These are phyloP conservation scores for Asterochloris sp. DNA, from an alignment of 139 green algal genomes.

Conservation along the genomic window DNA sequence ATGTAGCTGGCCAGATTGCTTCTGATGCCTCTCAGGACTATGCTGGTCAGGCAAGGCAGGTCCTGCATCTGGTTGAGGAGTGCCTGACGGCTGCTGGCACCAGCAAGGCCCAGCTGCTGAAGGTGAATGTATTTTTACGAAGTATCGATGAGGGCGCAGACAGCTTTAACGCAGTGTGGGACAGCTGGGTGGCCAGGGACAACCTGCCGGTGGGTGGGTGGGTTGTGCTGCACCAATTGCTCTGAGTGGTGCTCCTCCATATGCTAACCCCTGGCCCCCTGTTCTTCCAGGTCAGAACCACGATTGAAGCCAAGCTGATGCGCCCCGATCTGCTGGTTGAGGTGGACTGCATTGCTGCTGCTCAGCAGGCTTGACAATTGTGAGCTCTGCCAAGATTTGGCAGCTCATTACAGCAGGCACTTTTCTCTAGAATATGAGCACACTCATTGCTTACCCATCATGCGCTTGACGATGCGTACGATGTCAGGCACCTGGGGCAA, in stretches of 20 bases:
- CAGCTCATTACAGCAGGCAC: too few relatives aligned
- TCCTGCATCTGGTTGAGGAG: neutral
- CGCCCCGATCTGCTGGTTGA: slow-evolving; percentile 2
- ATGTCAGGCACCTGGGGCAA: slow-evolving; percentile 85
- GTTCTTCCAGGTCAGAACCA: slow-evolving; percentile 8
- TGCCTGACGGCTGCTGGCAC: neutral
- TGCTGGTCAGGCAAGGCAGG: slow-evolving; percentile 11
- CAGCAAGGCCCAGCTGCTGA: slow-evolving; percentile 2
- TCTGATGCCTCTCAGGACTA: neutral
- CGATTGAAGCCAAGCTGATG: slow-evolving; percentile 17
- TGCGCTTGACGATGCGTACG: slow-evolving; percentile 54
- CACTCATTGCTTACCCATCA: slow-evolving; percentile 12
- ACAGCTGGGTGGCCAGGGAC: neutral
- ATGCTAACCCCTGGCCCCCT: neutral
- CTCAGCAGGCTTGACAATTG: too few relatives aligned
- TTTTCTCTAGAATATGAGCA: too few relatives aligned
- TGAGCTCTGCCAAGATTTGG: too few relatives aligned
- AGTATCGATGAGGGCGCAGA: slow-evolving; percentile 7
- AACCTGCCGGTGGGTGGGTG: neutral
- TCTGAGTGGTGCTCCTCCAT: neutral
- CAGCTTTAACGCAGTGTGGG: slow-evolving; percentile 8
- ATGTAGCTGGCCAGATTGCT: slow-evolving; percentile 2
- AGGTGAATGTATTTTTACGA: neutral
- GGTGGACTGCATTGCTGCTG: slow-evolving; percentile 4
- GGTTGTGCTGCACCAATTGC: too few relatives aligned